A percentile compares a stretch with the other conserved stretches of the same genome.
Conservation (phyloP, 2,329 filamentous ascomycete genomes). For the Venturia nashicola region DNA sequence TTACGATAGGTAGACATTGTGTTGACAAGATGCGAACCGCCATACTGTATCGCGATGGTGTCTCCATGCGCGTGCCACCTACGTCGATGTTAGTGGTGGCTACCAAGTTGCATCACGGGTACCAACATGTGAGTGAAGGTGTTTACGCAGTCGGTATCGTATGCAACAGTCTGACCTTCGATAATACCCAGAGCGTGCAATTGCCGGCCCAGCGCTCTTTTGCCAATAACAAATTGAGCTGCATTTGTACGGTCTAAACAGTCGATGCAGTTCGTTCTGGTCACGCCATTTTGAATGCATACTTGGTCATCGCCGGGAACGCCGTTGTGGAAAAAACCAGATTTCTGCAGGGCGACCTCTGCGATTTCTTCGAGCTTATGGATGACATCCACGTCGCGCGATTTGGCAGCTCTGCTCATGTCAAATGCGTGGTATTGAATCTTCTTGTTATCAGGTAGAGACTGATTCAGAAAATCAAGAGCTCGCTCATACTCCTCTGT, state of each 20-base stretch:
- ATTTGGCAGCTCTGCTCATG: constrained; percentile 93
- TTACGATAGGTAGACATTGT: constrained; percentile 99
- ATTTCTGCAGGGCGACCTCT: constrained; percentile 71
- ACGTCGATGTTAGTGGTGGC: neutral
- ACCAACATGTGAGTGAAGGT: constrained; percentile 86
- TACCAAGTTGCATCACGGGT: neutral
- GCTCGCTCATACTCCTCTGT: constrained; percentile 77
- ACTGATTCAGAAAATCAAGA: constrained; percentile 88
- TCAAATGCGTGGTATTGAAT: constrained; percentile 95
- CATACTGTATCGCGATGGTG: constrained; percentile 95
- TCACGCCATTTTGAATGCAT: constrained; percentile 78
- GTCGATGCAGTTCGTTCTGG: constrained; percentile 94
- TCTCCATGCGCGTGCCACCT: constrained; percentile 83
- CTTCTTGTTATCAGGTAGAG: constrained; percentile 68
- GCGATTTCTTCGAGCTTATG: constrained; percentile 81
- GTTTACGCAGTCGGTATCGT: constrained; percentile 92
- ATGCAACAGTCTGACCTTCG: constrained; percentile 64
- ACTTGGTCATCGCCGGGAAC: constrained; percentile 53
- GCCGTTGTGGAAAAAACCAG: constrained; percentile 92
- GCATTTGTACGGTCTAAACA: constrained; percentile 95
- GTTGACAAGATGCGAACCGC: constrained; percentile 93
- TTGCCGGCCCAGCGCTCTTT: constrained; percentile 83
- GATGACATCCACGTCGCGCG: constrained; percentile 84
- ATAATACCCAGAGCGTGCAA: constrained; percentile 85
- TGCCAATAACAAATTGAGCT: constrained; percentile 94